Base-by-base conservation (phyloP, 768 basidiomycete genomes). In the Suillus subalutaceus region DNA sequence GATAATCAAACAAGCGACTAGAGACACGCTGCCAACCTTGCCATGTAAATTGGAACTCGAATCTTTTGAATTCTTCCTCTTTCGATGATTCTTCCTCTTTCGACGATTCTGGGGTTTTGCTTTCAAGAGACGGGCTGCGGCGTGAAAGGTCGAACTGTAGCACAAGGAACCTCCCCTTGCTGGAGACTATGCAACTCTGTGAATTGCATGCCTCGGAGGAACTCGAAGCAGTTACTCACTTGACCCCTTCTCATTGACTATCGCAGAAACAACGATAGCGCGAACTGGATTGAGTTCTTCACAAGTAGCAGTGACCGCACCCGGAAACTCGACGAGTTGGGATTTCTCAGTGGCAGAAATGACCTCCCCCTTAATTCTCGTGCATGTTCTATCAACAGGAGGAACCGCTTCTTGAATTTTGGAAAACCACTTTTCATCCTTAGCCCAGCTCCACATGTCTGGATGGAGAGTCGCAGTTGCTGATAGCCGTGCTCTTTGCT, bases 1-100 rank as follows among this genome's bases (percentile, higher is more conserved):
- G 56, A 57, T 15, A 37, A 37, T 57, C 37, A n/a, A 57, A 57
- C 56, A 57, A 57, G 37, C 56, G n/a, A 57, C 56, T 57, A 5
- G n/a, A 23, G 56, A 57, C 56, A 38, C 35, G n/a, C 56, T 38
- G 37, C 12, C 20, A 20, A n/a, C 3, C 0, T 16, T 5, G 0
- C 46, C 46, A 48, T n/a, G 15, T 1, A 7, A 37, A 37, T 35
- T 37, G 35, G 6, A n/a, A 32, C 3, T 5, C 3, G 32, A 32
- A 2, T n/a, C 2, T 46, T n/a, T 46, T 20, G 8, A 2, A 26
- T 26, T 26, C 26, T 26, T 26, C 26, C 26, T 26, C 26, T 26
- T 26, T 26, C 26, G 26, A 26, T 26, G 26, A 26, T 26, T 26
- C 26, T 26, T 26, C 26, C 26, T 26, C 26, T 26, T 26, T 26